Evolutionary conservation across 2,329 filamentous ascomycete species (phyloP).

Genomic region (Aureobasidium sp.): DNA sequence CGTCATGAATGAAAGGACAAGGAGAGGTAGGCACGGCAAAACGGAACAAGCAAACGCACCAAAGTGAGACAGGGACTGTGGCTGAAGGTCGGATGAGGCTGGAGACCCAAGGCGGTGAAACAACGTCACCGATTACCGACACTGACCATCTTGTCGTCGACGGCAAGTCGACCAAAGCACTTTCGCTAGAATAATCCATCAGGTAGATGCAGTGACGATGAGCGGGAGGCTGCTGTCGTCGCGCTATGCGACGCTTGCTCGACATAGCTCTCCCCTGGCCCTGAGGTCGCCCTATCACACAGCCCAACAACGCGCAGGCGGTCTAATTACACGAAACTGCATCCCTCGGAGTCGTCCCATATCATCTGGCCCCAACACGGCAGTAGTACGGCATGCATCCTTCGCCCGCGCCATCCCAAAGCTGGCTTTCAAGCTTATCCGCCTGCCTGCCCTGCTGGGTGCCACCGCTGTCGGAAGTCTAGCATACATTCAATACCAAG

Average conservation of each 20-base stretch:
- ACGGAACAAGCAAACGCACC: neutral
- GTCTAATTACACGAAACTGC: constrained; percentile 32
- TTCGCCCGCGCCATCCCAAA: constrained; percentile 69
- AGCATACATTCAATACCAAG: constrained; percentile 94
- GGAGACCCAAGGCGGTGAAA: neutral
- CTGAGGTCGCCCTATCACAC: constrained; percentile 31
- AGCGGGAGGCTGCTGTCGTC: constrained; percentile 70
- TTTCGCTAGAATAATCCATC: neutral
- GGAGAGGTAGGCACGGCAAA: neutral
- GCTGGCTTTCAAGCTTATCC: constrained; percentile 80
- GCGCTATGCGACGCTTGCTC: constrained; percentile 60
- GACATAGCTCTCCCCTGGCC: constrained; percentile 51
- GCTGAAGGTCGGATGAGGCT: neutral
- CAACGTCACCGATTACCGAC: constrained; percentile 1
- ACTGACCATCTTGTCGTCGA: neutral
- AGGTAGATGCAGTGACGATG: constrained; percentile 37
- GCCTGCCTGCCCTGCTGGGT: constrained; percentile 85
- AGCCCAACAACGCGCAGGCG: constrained; percentile 28
- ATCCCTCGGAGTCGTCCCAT: constrained; percentile 23
- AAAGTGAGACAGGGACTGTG: neutral
- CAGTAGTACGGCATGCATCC: constrained; percentile 61
- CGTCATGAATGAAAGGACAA: neutral
- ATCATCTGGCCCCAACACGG: constrained; percentile 23
- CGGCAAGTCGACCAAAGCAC: neutral
- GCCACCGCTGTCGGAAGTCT: constrained; percentile 78